Base-by-base conservation (phyloP, 2,329 filamentous ascomycete genomes). In the Xenoacremonium recifei region DNA sequence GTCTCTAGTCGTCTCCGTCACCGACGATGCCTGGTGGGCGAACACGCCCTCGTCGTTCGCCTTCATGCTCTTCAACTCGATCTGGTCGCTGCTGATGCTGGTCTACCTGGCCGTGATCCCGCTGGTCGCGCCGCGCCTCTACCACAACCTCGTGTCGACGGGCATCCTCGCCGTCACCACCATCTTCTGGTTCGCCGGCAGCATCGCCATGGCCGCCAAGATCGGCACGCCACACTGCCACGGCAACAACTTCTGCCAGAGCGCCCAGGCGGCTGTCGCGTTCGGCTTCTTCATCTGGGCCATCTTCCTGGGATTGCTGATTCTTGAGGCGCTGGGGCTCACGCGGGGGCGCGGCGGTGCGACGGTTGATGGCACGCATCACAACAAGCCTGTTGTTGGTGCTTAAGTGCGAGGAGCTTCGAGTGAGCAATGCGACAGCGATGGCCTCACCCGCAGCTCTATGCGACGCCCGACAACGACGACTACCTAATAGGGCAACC, bases 161-260 rank as follows among this genome's bases (percentile, higher is more conserved):
- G 82, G 58, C 2, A 72, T 88, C 21, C 87, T 95, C 58, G 72
- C 71, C 35, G 52, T 93, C 18, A 93, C 88, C 9, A 84, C 85
- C 68, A 74, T 95, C 42, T 95, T 95, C 72, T 96, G 90, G 90
- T 93, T 96, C 60, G 84, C 85, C 1, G 89, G 89, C 6, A 86
- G 89, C 56, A 83, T 95, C 51, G 88, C 89, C 0, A 66, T 91
- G 10, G 89, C 85, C 0, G 84, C 82, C 16, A 73, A 73, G 41
- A 66, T 89, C 43, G 77, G 78, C 39, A 73, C 77, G 13, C 69
- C 79, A 0, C 65, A 61, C 7, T 69, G 76, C 42, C 83, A 80
- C 58, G 72, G 68, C 31, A 69, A 66, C 36, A 69, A 64, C 15
- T 72, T 70, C 13, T 91, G 87, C 63, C 71, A 72, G 33, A 69